phyloP scores from a whole-genome alignment of 345 rosid genomes.

The Arabidopsis suecica region DNA sequence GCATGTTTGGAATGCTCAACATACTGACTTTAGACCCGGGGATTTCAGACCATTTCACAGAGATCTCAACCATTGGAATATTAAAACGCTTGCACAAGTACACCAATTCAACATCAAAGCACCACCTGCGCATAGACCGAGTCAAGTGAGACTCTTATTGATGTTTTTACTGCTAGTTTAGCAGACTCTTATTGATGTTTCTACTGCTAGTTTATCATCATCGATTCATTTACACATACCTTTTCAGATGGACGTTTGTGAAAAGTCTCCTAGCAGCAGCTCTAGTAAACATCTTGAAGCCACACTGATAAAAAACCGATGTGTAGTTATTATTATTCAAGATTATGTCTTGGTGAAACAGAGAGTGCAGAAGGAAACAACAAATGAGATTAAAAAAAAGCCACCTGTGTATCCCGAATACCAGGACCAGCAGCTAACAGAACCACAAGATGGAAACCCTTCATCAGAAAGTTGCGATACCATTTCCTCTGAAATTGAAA shows the following conservation, averaged over 20 bases:
- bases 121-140: constrained; percentile 70
- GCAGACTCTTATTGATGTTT: constrained; percentile 3
- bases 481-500: constrained; percentile 83
- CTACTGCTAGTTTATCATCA: neutral
- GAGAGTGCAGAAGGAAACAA: constrained; percentile 19
- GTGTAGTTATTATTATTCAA: neutral
- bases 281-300: constrained; percentile 99
- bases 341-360: neutral
- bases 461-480: constrained; percentile 97
- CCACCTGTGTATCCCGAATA: constrained; percentile 97
- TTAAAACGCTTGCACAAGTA: constrained; percentile 82
- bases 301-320: constrained; percentile 63
- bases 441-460: constrained; percentile 96
- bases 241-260: constrained; percentile 79
- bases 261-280: constrained; percentile 97
- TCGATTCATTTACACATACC: constrained; percentile 49
- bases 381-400: neutral
- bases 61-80: constrained; percentile 79
- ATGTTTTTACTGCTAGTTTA: neutral
- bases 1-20: constrained; percentile 93
- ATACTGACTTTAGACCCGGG: constrained; percentile 96
- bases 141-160: neutral
- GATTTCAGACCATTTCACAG: constrained; percentile 94
- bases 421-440: constrained; percentile 91
- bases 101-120: constrained; percentile 95